Evolutionary conservation across 305 asterid species (phyloP), one percentile per base, ranked within the genome.

Genomic region (Plantago coronopus): DNA sequence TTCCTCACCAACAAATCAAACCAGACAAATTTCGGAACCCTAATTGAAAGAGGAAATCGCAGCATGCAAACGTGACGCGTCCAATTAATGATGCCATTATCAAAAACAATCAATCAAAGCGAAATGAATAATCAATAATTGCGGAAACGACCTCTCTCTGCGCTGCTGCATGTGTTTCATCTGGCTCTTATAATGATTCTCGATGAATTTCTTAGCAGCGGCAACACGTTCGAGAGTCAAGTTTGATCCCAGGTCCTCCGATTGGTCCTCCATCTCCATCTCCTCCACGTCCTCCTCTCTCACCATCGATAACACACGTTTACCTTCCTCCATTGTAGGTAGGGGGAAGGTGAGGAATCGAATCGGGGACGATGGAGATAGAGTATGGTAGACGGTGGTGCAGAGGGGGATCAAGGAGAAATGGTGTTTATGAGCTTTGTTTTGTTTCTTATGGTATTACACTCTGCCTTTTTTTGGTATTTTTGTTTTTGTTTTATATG

Each of bases 171-270:
- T 75, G 67, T 75, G 82, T 53, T 77, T 87, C 93, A 78, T 84
- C 21, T 77, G 90, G 63, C 73, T 62, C 68, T 69, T 83, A 63
- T 84, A 89, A 76, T 89, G 97, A 68, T 83, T 74, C 74, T 89
- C 97, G 40, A 89, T 87, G 60, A 74, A 83, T 66, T 83, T 81
- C 78, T 87, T 89, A 9, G 97, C 90, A 0, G 96, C 96, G 2
- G 93, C 97, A 25, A 76, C 97, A 20, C 88, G 79, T 69, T 87
- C 87, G 25, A 84, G 78, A 3, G 95, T 89, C 69, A 79, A 59
- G 76, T 59, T 76, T 6, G 96, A 88, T 29, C 27, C 65, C 13
- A 21, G 29, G 49, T 56, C 48, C 48, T 57, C 67, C n/a, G 20
- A 48, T 48, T 48, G 22, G 13, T 59, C 48, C 44, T 43, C 58